Evolutionary conservation across 805 yeast species (phyloP), one percentile per base, ranked within the genome.

Genomic region (Saturnispora kantuleensis): DNA sequence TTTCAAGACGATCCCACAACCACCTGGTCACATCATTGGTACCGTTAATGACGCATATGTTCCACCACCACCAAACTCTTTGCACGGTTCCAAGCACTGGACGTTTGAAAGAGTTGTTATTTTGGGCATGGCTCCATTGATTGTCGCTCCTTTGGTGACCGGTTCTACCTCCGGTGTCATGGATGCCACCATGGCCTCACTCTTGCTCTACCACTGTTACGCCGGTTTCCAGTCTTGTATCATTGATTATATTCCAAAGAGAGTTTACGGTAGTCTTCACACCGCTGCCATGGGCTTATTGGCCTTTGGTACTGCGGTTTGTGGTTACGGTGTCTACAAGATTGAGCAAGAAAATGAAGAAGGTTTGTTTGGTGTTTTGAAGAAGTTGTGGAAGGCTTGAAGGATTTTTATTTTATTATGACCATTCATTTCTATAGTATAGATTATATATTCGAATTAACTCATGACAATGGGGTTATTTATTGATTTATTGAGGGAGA

Each of bases 211-310:
- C 56, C 93, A 84, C 60, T 71, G 79, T 45, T 76, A 74, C 60
- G 76, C 77, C 40, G 94, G 93, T 3, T 78, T 83, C 69, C 79
- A 77, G 56, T 70, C 85, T 36, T 82, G 93, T 69, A 84, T 84
- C 54, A 74, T 74, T 46, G 93, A 84, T 63, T 82, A 83, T 65
- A 79, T 84, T 44, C 93, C 90, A 42, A 67, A 67, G 58, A 75
- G 90, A 67, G 84, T 79, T 31, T 84, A 74, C 56, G 88, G 89
- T 12, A 51, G 69, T 31, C 71, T 74, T 72, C 85, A 82, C 64
- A 70, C 67, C 47, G 62, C 60, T 47, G 84, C 85, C 46, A 74
- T 75, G 73, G 70, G 72, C 52, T 56, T 79, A 39, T 68, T 84
- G 57, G 68, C 78, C 33, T 59, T 78, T 21, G 90, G 93, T 38